Base-by-base conservation (phyloP, 129 eudicot genomes). In the Deinandra increscens region DNA sequence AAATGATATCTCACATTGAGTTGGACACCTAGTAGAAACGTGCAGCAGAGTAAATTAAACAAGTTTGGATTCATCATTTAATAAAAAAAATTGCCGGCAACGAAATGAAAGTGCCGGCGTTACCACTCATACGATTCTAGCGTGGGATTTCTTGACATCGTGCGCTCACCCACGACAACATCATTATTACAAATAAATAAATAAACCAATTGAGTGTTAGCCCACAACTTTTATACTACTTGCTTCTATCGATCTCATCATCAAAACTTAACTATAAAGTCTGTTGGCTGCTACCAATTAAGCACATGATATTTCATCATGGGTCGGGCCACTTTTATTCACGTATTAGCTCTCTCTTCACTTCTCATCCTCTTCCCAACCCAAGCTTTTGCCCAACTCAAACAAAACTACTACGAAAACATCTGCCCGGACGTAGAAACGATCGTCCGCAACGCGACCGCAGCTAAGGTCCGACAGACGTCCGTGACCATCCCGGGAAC, bases 401-500 rank as follows among this genome's bases (percentile, higher is more conserved):
- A 64, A 48, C 84, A 60, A n/a, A 89, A 86, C 60, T 85, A 71
- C 82, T 91, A 91, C 49, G 84, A 84, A 7, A 85, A 73, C 14
- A 75, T 73, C n/a, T 91, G 95, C 71, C 97, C 90, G 0, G 84
- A 91, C 59, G 97, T 91, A 0, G 97, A 91, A 70, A 61, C 42
- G 60, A 80, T 87, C 37, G 97, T 87, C 5, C 69, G 83, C 18
- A 70, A 66, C 2, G 89, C 79, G 3, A 95, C 87, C 18, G 20
- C 12, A 3, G 70, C 79, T 0, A 87, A 91, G 64, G 64, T 91
- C 38, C 61, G 61, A n/a, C 95, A 87, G 48, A 91, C 97, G 0
- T 81, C 78, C 12, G 86, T 83, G 19, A 91, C 97, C 18, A 76
- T 85, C 31, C 97, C 97, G 0, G 97, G 82, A 18, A 74, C 82